Percentiles rank a stretch among this genome's conserved stretches.
Conservation (phyloP, 2,329 filamentous ascomycete species). For the Stachybotrys chartarum region DNA sequence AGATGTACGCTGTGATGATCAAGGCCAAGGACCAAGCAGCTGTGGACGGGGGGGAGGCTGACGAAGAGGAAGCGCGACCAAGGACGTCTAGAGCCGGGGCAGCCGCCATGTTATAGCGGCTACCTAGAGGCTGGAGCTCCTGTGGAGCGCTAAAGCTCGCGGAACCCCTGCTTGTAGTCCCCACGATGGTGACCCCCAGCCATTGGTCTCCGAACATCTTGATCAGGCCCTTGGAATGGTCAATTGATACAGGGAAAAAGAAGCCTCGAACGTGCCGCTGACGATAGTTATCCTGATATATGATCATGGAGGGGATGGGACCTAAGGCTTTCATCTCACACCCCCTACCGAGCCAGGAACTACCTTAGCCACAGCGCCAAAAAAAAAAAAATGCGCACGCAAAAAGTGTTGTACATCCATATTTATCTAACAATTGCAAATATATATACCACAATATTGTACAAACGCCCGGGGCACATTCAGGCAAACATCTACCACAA, state of each 20-base stretch:
- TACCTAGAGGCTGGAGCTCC: background rate
- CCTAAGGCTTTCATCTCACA: too few relatives aligned
- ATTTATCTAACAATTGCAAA: conserved; percentile 13
- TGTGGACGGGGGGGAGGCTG: background rate
- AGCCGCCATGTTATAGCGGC: background rate
- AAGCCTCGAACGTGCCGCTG: too few relatives aligned
- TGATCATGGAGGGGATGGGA: too few relatives aligned
- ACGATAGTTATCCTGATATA: too few relatives aligned
- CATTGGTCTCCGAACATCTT: background rate
- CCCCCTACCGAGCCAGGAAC: too few relatives aligned
- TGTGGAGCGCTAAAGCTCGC: background rate
- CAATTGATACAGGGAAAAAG: too few relatives aligned
- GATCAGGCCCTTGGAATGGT: too few relatives aligned
- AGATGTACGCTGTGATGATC: background rate
- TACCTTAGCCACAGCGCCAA: too few relatives aligned
- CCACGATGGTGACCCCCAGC: background rate
- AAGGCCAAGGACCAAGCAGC: background rate
- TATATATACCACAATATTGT: conserved; percentile 14
- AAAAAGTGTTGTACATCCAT: conserved; percentile 11
- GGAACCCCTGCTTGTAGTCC: background rate
- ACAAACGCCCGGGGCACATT: conserved; percentile 10
- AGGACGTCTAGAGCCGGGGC: background rate
- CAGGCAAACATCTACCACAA: conserved; percentile 19
- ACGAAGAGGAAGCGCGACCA: background rate
- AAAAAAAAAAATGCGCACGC: too few relatives aligned